Conservation (phyloP, 176 grass and related monocot species). For the Puccinellia tenuiflora region DNA sequence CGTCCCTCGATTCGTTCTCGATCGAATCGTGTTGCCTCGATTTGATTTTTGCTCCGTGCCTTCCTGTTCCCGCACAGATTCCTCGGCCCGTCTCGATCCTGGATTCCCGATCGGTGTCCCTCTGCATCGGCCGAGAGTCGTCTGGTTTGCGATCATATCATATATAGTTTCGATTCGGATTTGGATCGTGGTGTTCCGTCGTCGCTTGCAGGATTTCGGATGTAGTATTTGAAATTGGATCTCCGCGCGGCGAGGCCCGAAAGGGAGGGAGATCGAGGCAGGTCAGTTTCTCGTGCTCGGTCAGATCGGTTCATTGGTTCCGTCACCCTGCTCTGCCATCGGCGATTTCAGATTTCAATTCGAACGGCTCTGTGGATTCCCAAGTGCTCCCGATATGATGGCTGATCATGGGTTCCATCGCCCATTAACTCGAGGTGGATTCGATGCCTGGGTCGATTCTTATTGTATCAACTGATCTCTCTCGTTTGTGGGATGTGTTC, state of each 20-base stretch:
- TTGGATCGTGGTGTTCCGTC: not conserved
- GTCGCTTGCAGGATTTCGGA: constrained; percentile 20
- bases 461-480: not conserved
- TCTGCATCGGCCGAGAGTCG: not conserved
- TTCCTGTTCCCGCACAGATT: constrained; percentile 25
- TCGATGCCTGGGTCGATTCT: not conserved
- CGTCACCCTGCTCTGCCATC: not conserved
- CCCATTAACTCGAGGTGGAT: not conserved
- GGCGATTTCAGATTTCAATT: constrained; percentile 10
- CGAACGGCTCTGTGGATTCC: not conserved
- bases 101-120: not conserved
- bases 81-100: not conserved
- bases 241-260: too few species aligned
- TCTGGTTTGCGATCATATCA: not conserved
- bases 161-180: too few species aligned
- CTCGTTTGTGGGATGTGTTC: not conserved
- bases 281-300: constrained; percentile 23
- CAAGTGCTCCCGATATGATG: too few species aligned
- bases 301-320: not conserved
- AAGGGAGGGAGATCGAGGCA: not conserved
- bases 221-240: not conserved
- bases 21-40: not conserved
- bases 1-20: not conserved
- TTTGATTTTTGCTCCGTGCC: not conserved
- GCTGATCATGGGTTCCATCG: not conserved